A percentile compares a stretch with the other conserved stretches of the same genome.
phyloP scores from a whole-genome alignment of 257 asterid genomes.

The Cordia subcordata region DNA sequence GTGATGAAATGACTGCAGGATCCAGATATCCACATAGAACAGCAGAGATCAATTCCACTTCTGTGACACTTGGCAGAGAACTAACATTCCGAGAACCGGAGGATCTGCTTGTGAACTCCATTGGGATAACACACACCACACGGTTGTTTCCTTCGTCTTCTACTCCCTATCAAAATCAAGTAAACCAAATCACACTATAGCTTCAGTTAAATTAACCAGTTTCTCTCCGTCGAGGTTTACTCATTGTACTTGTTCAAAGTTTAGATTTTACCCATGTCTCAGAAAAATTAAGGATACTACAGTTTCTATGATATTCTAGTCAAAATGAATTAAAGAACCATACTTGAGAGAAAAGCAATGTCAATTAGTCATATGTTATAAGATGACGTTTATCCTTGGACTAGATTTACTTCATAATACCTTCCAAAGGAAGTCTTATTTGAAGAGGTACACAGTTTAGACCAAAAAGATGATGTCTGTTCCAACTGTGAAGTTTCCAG shows the following conservation, averaged over 20 bases:
- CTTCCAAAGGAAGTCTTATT: not conserved
- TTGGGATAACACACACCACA: conserved; percentile 56
- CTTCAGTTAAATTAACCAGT: no score
- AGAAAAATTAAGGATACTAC: no score
- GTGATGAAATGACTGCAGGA: conserved; percentile 55
- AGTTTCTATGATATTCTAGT: no score
- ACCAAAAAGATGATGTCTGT: no score
- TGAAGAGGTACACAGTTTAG: not conserved
- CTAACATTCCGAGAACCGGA: conserved; percentile 30
- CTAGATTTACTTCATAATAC: no score
- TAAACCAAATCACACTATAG: no score
- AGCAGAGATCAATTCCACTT: conserved; percentile 67
- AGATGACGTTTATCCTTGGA: no score
- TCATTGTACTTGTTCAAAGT: no score
- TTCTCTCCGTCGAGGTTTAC: no score
- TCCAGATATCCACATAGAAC: conserved; percentile 67
- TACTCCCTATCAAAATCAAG: conserved; percentile 33
- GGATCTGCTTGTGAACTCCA: conserved; percentile 31
- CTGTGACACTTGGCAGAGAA: conserved; percentile 58
- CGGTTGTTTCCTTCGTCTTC: conserved; percentile 36
- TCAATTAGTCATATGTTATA: not conserved
- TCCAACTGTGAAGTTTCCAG: not conserved
- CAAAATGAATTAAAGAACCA: no score
- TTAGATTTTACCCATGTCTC: no score
- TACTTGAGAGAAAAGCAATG: no score